phyloP scores from a whole-genome alignment of 2,329 filamentous ascomycete species.

The Pseudocercospora crystallina region DNA sequence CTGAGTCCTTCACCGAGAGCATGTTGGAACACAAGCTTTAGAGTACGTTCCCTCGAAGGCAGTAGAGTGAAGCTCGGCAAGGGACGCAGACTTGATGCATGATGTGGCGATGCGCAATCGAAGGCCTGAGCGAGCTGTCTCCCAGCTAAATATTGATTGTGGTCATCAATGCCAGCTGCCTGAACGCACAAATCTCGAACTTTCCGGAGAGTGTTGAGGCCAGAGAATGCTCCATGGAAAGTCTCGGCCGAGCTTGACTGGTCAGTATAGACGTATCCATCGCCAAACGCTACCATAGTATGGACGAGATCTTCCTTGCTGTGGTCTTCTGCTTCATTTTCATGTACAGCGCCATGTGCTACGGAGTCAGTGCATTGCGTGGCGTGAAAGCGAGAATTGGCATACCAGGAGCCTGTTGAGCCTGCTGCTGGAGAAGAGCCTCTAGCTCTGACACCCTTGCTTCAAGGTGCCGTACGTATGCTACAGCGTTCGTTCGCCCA shows the following conservation, averaged over 20 bases:
- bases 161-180: too few relatives aligned
- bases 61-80: slow-evolving; percentile 17
- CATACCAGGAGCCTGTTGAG: not conserved
- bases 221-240: too few relatives aligned
- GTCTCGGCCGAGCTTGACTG: too few relatives aligned
- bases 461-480: slow-evolving; percentile 10
- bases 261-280: slow-evolving; percentile 10
- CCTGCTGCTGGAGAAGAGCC: not conserved
- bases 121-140: too few relatives aligned
- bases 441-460: slow-evolving; percentile 4
- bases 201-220: too few relatives aligned
- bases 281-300: not conserved
- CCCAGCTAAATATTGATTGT: too few relatives aligned
- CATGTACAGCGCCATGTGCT: too few relatives aligned
- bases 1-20: slow-evolving; percentile 14
- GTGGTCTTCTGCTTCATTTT: not conserved
- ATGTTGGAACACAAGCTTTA: slow-evolving; percentile 16
- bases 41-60: slow-evolving; percentile 15
- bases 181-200: too few relatives aligned
- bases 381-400: too few relatives aligned
- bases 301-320: not conserved
- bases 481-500: slow-evolving; percentile 1
- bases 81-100: not conserved
- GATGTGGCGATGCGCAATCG: not conserved
- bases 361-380: too few relatives aligned